Base-by-base conservation (phyloP, 371 early-diverging fungal genomes). In the Phascolomyces articulosus region DNA sequence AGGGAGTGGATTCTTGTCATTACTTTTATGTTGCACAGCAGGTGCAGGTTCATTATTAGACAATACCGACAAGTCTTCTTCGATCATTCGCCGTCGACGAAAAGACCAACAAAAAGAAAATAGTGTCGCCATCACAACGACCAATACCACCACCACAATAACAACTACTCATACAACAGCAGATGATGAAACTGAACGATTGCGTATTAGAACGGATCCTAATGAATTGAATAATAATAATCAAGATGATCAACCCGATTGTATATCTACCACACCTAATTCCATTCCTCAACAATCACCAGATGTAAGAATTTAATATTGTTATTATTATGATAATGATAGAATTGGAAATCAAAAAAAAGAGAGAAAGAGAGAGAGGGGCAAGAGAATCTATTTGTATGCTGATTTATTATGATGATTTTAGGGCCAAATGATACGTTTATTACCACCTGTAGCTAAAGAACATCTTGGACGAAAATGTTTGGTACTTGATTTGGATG, bases 401-500 rank as follows among this genome's bases (percentile, higher is more conserved):
- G 9, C 3, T 9, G 3, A 31, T 31, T 31, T 31, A 31, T 31
- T 31, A 34, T 34, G 6, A 34, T 34, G 6, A 34, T 34, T 34
- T n/a, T 40, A 65, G 57, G 55, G 40, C 20, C 65, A 60, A 20
- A 24, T 64, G 10, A 48, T 65, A 38, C 28, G 65, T n/a, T 38
- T 82, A 11, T 62, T 82, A 40, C 79, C 79, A 57, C 82, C 82
- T 41, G 67, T 82, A 44, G 62, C 72, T 13, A 62, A 57, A 21
- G 79, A 80, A 58, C 70, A 83, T 54, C 51, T 66, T 28, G 72
- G 74, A n/a, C 63, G 72, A 27, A 86, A 87, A 64, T 83, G 84
- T 48, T 75, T 89, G 40, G 87, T 89, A 8, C 78, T 89, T 31
- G 90, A 90, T 75, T 71, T 90, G 40, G 90, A 90, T 65, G 86